Evolutionary conservation across 139 green algal genomes (phyloP), one percentile per base, ranked within the genome.

Genomic region (Tetradesmus obliquus): DNA sequence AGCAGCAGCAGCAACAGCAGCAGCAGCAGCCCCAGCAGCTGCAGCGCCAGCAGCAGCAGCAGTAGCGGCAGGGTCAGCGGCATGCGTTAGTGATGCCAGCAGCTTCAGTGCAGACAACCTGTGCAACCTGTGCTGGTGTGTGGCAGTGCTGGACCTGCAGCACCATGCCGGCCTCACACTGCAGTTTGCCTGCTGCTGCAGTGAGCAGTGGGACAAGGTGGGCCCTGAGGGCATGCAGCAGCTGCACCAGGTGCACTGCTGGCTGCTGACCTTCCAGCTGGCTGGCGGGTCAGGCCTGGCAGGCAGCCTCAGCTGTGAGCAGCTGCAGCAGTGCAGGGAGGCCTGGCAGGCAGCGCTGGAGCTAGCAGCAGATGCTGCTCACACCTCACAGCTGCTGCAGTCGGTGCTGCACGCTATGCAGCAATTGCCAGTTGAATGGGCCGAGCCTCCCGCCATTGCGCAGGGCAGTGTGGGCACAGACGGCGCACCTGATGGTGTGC

Each of bases 161-260:
- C 57, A 88, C 57, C 19, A 88, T 32, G 54, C 22, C 20, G n/a
- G 22, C 8, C 10, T 55, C 2, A 22, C 74, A 1, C 5, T 79
- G 57, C 12, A 57, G 9, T 7, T 88, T 82, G 74, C 74, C 0
- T 3, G 74, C 22, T 54, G 22, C n/a, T 51, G 57, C 22, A 66
- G n/a, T 5, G 2, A 58, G 12, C 57, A 88, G 22, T 66, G 58
- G 79, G 3, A 0, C 3, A 20, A 9, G 4, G 17, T 54, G 4
- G 53, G 6, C 4, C 12, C 6, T 69, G 79, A 81, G 15, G 24
- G 53, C 12, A 5, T 81, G 57, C 57, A 54, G 79, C 88, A 91
- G 79, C 74, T 87, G 55, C 69, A 87, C 45, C 88, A 91, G 8
- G 88, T 82, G 12, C 88, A 91, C 53, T 17, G 45, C 54, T 91